Conservation (phyloP, 768 basidiomycete genomes). For the Leccinum fibrillosum region DNA sequence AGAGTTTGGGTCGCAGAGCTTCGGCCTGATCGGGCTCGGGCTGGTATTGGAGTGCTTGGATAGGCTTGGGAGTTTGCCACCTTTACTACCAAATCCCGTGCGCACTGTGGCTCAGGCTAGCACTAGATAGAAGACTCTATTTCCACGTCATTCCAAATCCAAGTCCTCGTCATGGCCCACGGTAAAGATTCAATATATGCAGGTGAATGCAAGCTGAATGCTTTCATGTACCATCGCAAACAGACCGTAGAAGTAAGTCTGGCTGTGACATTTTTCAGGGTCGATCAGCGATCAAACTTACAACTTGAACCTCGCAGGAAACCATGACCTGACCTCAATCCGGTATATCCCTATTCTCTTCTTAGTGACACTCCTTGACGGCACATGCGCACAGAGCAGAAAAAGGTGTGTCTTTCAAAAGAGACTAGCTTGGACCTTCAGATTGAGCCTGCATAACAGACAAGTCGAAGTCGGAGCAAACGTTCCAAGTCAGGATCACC, state of each 20-base stretch:
- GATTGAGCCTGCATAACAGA: slow-evolving; percentile 1
- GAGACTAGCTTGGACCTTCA: background rate
- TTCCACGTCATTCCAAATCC: slow-evolving; percentile 1
- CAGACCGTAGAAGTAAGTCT: slow-evolving; percentile 17
- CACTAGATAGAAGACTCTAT: background rate
- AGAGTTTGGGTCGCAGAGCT: slow-evolving; percentile 57
- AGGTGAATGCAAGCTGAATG: slow-evolving; percentile 3
- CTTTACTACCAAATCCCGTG: slow-evolving; percentile 11
- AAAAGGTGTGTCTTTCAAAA: slow-evolving; percentile 11
- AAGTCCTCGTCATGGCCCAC: slow-evolving; percentile 9
- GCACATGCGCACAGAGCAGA: slow-evolving; percentile 1
- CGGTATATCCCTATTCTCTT: slow-evolving; percentile 11
- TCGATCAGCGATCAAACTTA: slow-evolving; percentile 2
- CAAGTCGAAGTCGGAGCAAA: slow-evolving; percentile 15
- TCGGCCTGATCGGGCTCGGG: slow-evolving; percentile 62
- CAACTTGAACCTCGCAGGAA: slow-evolving; percentile 11
- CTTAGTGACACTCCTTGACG: background rate
- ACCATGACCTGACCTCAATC: slow-evolving; percentile 2
- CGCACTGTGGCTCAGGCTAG: background rate
- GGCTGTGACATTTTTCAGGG: background rate
- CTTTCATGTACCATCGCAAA: background rate
- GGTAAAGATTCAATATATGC: slow-evolving; percentile 12
- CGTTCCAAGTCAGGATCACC: slow-evolving; percentile 19
- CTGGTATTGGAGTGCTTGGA: slow-evolving; percentile 59
- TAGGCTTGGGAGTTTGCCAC: slow-evolving; percentile 31